These are phyloP conservation scores for Symbiotaphrina buchneri DNA, from an alignment of 495 filamentous ascomycete species.

Conservation along the genomic window DNA sequence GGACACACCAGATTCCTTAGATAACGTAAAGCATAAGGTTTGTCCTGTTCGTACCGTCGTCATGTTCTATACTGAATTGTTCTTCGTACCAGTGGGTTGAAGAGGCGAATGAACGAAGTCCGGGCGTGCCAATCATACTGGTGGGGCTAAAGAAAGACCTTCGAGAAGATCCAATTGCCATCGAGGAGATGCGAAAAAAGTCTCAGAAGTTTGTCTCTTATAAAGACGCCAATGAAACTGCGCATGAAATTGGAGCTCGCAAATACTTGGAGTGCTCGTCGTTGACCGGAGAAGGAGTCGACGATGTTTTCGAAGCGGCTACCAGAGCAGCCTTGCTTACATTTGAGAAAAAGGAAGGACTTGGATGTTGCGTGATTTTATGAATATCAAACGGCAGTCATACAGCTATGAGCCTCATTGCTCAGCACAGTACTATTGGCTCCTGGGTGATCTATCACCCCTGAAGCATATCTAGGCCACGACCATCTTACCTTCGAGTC, in stretches of 20 bases:
- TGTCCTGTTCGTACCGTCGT: slow-evolving; percentile 9
- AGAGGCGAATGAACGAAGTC: slow-evolving; percentile 88
- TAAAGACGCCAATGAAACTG: slow-evolving; percentile 58
- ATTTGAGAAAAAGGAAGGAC: slow-evolving; percentile 68
- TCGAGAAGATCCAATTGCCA: slow-evolving; percentile 75
- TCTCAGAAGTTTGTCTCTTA: slow-evolving; percentile 65
- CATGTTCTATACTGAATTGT: slow-evolving; percentile 4
- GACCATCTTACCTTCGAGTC: no score
- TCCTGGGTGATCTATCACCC: no score
- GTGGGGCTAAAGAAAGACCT: slow-evolving; percentile 97
- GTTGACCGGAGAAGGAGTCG: slow-evolving; percentile 90
- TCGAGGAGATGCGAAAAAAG: slow-evolving; percentile 95
- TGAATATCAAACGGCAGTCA: no score
- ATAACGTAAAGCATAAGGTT: slow-evolving; percentile 97
- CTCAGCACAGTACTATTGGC: no score
- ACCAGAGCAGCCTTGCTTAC: slow-evolving; percentile 85
- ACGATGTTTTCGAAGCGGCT: slow-evolving; percentile 96
- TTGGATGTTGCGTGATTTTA: slow-evolving; percentile 81
- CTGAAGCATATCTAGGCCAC: no score
- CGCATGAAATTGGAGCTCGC: slow-evolving; percentile 67
- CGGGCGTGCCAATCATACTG: slow-evolving; percentile 81
- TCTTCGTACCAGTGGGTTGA: slow-evolving; percentile 55
- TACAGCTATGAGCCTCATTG: no score
- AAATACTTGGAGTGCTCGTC: slow-evolving; percentile 97
- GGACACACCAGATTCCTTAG: slow-evolving; percentile 87